Evolutionary conservation across 768 basidiomycete genomes (phyloP), one percentile per base, ranked within the genome.

Genomic region (Fistulinella prunicolor): DNA sequence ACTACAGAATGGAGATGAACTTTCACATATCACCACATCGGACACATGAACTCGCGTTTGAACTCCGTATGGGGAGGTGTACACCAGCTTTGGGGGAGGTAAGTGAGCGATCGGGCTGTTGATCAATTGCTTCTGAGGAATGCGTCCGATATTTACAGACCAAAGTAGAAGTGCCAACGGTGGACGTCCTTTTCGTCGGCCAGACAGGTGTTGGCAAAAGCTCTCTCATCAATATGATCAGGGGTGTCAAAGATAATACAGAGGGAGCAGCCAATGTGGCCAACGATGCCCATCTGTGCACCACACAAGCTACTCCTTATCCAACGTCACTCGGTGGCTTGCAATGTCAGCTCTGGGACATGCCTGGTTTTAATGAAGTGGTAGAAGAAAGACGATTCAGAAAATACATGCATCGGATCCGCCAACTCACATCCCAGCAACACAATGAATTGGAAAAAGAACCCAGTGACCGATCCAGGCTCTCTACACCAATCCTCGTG

Each of bases 201-300:
- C 56, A 56, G 38, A 63, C 61, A 30, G 61, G 61, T 2, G 51
- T 59, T 30, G 61, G 61, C 5, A 63, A 63, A 38, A 63, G 62
- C 39, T 34, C 63, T 1, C 40, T 63, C 20, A 49, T 59, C 43
- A 63, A 63, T 22, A 64, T 63, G 62, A 38, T 63, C 50, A 53
- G 36, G 28, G 45, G 43, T 9, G 8, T 34, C 17, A n/a, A 1
- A 30, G 62, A 64, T 17, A n/a, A 20, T 0, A 9, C 44, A 29
- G 0, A 8, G 6, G 16, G 3, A 6, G 44, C 50, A 12, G 61
- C 61, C 38, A 9, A n/a, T 16, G 62, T 62, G 37, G 56, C 62
- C 19, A 49, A 48, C 30, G 47, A 53, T 37, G 44, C 52, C 20
- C 38, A 4, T 30, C 56, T 62, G 9, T 62, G 62, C 38, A 64